These are phyloP conservation scores for Pyricularia grisea DNA, from an alignment of 2,329 filamentous ascomycete genomes.

Conservation along the genomic window DNA sequence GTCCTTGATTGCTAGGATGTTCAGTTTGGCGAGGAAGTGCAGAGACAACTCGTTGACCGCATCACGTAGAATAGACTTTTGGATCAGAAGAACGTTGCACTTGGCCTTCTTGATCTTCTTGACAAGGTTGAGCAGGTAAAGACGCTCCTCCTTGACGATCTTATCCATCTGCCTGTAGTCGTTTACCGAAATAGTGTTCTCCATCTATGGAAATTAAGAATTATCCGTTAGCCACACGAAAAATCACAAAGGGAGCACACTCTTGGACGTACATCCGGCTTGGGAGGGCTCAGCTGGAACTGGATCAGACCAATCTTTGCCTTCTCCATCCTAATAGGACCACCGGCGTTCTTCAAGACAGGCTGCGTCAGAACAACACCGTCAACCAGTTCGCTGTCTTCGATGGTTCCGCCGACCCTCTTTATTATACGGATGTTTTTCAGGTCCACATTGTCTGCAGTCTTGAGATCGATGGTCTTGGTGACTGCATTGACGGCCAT, in stretches of 20 bases:
- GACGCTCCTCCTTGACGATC: slow-evolving; percentile 97
- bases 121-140: slow-evolving; percentile 96
- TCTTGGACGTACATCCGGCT: slow-evolving; percentile 67
- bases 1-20: slow-evolving; percentile 92
- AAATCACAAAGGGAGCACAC: neutral
- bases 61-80: slow-evolving; percentile 96
- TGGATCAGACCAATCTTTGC: slow-evolving; percentile 94
- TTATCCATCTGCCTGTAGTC: slow-evolving; percentile 99
- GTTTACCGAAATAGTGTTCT: slow-evolving; percentile 98
- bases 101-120: slow-evolving; percentile 99
- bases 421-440: slow-evolving; percentile 96
- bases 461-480: slow-evolving; percentile 92
- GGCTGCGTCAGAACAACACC: slow-evolving; percentile 87
- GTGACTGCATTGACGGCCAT: slow-evolving; percentile 97
- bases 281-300: slow-evolving; percentile 96
- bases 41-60: slow-evolving; percentile 96
- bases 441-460: slow-evolving; percentile 90
- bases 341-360: slow-evolving; percentile 87
- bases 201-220: slow-evolving; percentile 55
- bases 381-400: slow-evolving; percentile 95
- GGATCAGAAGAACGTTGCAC: slow-evolving; percentile 96
- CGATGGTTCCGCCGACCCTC: slow-evolving; percentile 95
- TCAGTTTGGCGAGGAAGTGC: slow-evolving; percentile 94
- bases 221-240: neutral
- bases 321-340: slow-evolving; percentile 91